Percentiles rank a stretch among this genome's conserved stretches.
Evolutionary conservation across 495 filamentous ascomycete genomes (phyloP).

Genomic region (Penicillium lividum): DNA sequence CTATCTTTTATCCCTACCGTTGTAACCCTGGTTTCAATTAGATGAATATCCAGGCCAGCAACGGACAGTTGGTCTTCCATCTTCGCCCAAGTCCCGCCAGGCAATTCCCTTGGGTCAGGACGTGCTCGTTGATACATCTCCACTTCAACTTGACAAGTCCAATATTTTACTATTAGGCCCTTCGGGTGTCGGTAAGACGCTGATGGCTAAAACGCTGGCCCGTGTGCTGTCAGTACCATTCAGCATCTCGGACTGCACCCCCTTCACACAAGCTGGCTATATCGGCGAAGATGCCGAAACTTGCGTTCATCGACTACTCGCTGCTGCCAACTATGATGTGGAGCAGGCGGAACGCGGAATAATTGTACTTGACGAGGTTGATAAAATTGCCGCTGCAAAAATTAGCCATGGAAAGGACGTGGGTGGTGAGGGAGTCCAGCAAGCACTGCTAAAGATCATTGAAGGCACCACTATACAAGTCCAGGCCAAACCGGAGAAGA

Average conservation of each 20-base stretch:
- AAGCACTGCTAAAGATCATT: slow-evolving; percentile 92
- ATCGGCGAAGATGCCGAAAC: slow-evolving; percentile 95
- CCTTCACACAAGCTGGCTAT: slow-evolving; percentile 96
- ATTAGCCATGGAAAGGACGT: slow-evolving; percentile 77
- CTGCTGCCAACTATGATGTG: slow-evolving; percentile 88
- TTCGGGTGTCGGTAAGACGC: slow-evolving; percentile 93
- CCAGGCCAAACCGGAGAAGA: slow-evolving; percentile 78
- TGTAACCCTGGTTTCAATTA: slow-evolving; percentile 29
- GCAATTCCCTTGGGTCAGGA: slow-evolving; percentile 30
- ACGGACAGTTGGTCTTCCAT: slow-evolving; percentile 50
- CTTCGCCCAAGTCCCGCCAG: slow-evolving; percentile 28
- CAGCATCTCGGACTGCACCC: slow-evolving; percentile 95
- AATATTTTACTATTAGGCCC: slow-evolving; percentile 93
- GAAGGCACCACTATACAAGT: slow-evolving; percentile 90
- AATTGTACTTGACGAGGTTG: slow-evolving; percentile 92
- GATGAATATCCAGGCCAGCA: slow-evolving; percentile 82
- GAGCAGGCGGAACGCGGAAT: slow-evolving; percentile 86
- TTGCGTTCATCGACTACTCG: slow-evolving; percentile 84
- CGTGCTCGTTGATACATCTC: slow-evolving; percentile 54
- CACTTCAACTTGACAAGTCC: slow-evolving; percentile 88
- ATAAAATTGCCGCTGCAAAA: slow-evolving; percentile 85
- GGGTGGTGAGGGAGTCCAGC: slow-evolving; percentile 91
- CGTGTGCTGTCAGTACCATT: slow-evolving; percentile 88
- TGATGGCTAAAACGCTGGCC: slow-evolving; percentile 85
- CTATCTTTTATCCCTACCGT: too few species aligned